phyloP scores from a whole-genome alignment of 345 rosid species.

The Brassica napus region DNA sequence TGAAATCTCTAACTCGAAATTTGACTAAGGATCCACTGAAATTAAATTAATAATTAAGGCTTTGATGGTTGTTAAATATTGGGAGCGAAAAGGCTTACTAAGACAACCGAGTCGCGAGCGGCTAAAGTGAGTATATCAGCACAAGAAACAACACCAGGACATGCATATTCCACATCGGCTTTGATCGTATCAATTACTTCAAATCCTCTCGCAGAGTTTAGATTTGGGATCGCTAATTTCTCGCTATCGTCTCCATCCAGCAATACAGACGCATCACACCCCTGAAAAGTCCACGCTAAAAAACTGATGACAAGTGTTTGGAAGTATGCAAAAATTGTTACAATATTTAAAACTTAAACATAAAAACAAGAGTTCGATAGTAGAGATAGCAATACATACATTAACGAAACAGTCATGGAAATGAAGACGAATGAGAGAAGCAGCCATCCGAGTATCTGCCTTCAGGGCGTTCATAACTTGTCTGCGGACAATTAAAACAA shows the following conservation, averaged over 20 bases:
- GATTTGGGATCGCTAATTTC: constrained; percentile 53
- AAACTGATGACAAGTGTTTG: constrained; percentile 1
- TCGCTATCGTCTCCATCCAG: constrained; percentile 57
- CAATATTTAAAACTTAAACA: neutral
- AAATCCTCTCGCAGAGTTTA: constrained; percentile 61
- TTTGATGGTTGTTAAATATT: neutral
- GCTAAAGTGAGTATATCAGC: constrained; percentile 73
- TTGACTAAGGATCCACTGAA: neutral
- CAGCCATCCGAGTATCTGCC: constrained; percentile 68
- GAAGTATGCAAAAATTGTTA: neutral
- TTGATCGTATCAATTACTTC: constrained; percentile 62
- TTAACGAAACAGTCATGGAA: constrained; percentile 73
- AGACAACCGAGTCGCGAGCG: constrained; percentile 66
- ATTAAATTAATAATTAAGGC: neutral
- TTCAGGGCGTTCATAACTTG: constrained; percentile 54
- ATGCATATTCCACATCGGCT: constrained; percentile 60
- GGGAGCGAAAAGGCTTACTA: constrained; percentile 46
- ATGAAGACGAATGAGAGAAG: constrained; percentile 57
- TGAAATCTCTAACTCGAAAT: neutral
- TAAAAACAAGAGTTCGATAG: neutral
- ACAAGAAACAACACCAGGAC: constrained; percentile 73
- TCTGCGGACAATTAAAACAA: constrained; percentile 44
- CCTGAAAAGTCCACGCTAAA: constrained; percentile 34
- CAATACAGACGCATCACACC: constrained; percentile 67
- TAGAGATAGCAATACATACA: constrained; percentile 39